Evolutionary conservation across 805 yeast species (phyloP).

Genomic region (Zygosaccharomyces siamensis): DNA sequence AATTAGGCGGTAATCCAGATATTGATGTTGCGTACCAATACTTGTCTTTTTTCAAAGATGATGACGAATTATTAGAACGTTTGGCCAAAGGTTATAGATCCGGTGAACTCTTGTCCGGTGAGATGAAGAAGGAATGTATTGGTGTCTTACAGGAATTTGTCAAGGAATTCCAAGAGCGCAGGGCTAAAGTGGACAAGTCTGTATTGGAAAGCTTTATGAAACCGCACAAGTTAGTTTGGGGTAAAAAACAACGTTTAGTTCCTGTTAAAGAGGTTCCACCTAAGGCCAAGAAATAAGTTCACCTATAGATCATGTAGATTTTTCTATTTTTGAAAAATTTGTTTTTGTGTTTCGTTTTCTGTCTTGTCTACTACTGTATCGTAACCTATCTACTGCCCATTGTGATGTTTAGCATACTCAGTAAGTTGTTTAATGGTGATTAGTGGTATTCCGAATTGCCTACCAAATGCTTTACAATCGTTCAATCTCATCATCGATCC

Average conservation of each 20-base stretch:
- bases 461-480: slow-evolving; percentile 72
- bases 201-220: slow-evolving; percentile 67
- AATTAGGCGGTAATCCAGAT: slow-evolving; percentile 88
- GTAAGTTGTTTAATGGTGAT: slow-evolving; percentile 65
- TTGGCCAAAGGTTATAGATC: slow-evolving; percentile 60
- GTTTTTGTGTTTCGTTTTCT: neutral
- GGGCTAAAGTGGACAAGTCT: slow-evolving; percentile 60
- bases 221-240: slow-evolving; percentile 76
- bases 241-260: slow-evolving; percentile 67
- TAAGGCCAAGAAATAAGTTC: slow-evolving; percentile 17
- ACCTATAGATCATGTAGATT: neutral
- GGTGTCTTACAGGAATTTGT: slow-evolving; percentile 76
- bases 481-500: slow-evolving; percentile 93
- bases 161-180: slow-evolving; percentile 71
- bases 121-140: slow-evolving; percentile 84
- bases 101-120: slow-evolving; percentile 88
- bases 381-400: neutral
- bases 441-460: slow-evolving; percentile 56
- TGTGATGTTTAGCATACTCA: slow-evolving; percentile 5
- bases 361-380: neutral
- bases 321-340: neutral
- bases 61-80: slow-evolving; percentile 68
- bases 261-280: slow-evolving; percentile 56
- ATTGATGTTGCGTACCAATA: slow-evolving; percentile 95
- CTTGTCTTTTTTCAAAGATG: slow-evolving; percentile 81